Conservation (phyloP, 805 yeast genomes). For the Candida mattraensis region DNA sequence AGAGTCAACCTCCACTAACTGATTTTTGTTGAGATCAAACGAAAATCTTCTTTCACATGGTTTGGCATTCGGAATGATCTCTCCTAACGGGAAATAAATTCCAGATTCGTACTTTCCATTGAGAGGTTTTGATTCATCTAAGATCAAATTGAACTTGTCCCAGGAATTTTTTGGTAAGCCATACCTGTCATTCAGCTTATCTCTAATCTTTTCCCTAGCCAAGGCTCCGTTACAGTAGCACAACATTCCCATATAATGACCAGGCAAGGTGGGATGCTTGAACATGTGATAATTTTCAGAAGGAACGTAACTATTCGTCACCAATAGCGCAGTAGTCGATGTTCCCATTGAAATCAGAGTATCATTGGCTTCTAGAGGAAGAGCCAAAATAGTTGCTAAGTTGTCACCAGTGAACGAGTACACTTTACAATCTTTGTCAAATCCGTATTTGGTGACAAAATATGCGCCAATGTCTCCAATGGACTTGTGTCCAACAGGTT, state of each 20-base stretch:
- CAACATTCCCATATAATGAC: constrained; percentile 89
- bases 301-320: constrained; percentile 76
- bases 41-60: constrained; percentile 59
- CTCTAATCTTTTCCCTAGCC: constrained; percentile 77
- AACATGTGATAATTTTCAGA: constrained; percentile 83
- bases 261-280: constrained; percentile 77
- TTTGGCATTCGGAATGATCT: constrained; percentile 80
- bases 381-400: constrained; percentile 79
- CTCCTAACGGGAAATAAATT: constrained; percentile 85
- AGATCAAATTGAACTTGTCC: constrained; percentile 58
- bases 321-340: constrained; percentile 82
- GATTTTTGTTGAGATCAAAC: constrained; percentile 34
- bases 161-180: constrained; percentile 40
- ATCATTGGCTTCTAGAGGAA: constrained; percentile 77
- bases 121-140: constrained; percentile 37
- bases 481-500: constrained; percentile 47
- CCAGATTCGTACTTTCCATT: constrained; percentile 55
- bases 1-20: constrained; percentile 33
- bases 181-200: constrained; percentile 53
- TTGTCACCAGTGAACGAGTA: constrained; percentile 90
- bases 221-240: constrained; percentile 91
- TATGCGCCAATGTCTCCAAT: constrained; percentile 58
- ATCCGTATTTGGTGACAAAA: constrained; percentile 64
- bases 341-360: constrained; percentile 84
- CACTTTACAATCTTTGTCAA: constrained; percentile 54